These are phyloP conservation scores for Mycena capillaripes DNA, from an alignment of 768 basidiomycete genomes.

Conservation along the genomic window DNA sequence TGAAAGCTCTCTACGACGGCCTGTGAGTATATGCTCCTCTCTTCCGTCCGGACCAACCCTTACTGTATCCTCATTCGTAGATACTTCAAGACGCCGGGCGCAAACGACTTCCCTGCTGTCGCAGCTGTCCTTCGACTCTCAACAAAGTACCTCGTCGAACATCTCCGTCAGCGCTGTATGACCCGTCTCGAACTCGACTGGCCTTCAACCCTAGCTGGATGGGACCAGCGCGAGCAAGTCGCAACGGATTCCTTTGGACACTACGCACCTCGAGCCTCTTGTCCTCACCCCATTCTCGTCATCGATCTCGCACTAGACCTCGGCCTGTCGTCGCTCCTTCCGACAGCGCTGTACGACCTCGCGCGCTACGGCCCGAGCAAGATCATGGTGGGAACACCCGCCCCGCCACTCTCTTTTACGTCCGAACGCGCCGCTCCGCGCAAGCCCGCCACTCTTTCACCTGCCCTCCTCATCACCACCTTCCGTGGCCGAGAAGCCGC, in stretches of 20 bases:
- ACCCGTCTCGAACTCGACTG: constrained; percentile 72
- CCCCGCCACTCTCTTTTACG: constrained; percentile 49
- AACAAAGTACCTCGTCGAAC: constrained; percentile 81
- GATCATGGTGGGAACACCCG: constrained; percentile 67
- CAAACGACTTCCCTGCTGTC: constrained; percentile 70
- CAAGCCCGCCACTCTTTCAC: constrained; percentile 42
- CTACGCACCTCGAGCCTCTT: constrained; percentile 71
- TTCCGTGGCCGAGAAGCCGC: constrained; percentile 76
- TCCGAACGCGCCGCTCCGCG: constrained; percentile 35
- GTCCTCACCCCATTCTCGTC: constrained; percentile 77
- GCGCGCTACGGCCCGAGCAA: constrained; percentile 80
- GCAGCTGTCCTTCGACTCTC: constrained; percentile 79
- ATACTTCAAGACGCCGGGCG: constrained; percentile 66
- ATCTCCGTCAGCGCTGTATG: constrained; percentile 73
- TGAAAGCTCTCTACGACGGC: constrained; percentile 82
- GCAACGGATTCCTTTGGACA: constrained; percentile 64
- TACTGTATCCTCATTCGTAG: constrained; percentile 47
- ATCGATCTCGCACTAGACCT: constrained; percentile 80
- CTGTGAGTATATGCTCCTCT: constrained; percentile 61
- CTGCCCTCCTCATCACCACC: constrained; percentile 54
- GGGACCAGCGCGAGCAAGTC: constrained; percentile 76
- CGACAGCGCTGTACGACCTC: constrained; percentile 81
- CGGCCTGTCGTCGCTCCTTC: constrained; percentile 68
- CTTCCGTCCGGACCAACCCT: not conserved
- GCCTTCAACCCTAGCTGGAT: constrained; percentile 75